These are phyloP conservation scores for Ascochyta clinopodiicola DNA, from an alignment of 2,329 filamentous ascomycete species.

Conservation along the genomic window DNA sequence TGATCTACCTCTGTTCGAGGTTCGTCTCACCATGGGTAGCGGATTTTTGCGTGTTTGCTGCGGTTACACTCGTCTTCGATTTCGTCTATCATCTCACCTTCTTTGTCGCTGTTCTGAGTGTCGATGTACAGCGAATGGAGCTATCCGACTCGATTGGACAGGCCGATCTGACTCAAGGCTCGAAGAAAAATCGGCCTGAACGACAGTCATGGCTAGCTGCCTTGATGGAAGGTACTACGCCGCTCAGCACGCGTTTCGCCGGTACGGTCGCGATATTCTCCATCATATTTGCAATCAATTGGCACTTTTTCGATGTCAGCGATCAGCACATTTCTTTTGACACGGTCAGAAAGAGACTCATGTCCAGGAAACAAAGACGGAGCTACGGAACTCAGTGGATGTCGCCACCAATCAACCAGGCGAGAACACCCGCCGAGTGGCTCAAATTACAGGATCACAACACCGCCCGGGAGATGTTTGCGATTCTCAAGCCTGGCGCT, in stretches of 20 bases:
- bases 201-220: conserved; percentile 65
- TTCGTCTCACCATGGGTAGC: conserved; percentile 73
- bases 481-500: conserved; percentile 73
- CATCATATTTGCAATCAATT: conserved; percentile 76
- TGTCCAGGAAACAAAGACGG: conserved; percentile 32
- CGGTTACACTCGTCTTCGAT: conserved; percentile 77
- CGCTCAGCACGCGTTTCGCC: conserved; percentile 75
- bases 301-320: conserved; percentile 75
- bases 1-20: conserved; percentile 70
- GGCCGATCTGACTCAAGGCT: conserved; percentile 38
- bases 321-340: conserved; percentile 44
- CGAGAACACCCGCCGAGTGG: conserved; percentile 78
- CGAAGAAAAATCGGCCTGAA: conserved; percentile 58
- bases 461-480: conserved; percentile 77
- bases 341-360: conserved; percentile 26
- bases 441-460: conserved; percentile 78
- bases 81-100: conserved; percentile 81
- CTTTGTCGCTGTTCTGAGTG: conserved; percentile 78
- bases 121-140: conserved; percentile 79
- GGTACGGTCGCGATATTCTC: conserved; percentile 75
- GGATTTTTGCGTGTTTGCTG: conserved; percentile 78
- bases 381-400: conserved; percentile 25
- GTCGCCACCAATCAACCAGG: conserved; percentile 72
- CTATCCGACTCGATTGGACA: conserved; percentile 72
- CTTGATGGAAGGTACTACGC: conserved; percentile 68